phyloP scores from a whole-genome alignment of 352 stramenopile species.

The Pilasporangium apinafurcum region DNA sequence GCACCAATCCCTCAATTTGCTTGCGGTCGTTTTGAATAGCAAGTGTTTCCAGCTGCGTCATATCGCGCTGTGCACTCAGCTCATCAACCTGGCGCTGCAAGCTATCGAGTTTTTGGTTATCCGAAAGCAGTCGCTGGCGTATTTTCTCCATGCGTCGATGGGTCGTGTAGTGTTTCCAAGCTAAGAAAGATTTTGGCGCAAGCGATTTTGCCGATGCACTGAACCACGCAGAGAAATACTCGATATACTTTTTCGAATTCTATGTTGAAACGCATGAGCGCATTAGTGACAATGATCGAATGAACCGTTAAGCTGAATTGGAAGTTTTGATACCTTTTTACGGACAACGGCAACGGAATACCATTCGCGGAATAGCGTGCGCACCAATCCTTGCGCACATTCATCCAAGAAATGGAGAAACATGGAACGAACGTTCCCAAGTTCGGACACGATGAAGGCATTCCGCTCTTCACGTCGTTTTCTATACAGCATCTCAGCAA shows the following conservation, averaged over 20 bases:
- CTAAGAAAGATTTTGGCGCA: slow-evolving; percentile 41
- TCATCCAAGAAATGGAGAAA: slow-evolving; percentile 43
- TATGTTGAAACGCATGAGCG: slow-evolving; percentile 5
- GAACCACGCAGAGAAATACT: slow-evolving; percentile 71
- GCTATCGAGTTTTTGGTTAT: slow-evolving; percentile 21
- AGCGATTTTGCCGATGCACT: slow-evolving; percentile 40
- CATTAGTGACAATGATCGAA: neutral
- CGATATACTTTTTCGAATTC: slow-evolving; percentile 70
- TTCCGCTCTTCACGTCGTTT: slow-evolving; percentile 43
- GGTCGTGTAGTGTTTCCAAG: slow-evolving; percentile 37
- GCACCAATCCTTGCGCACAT: slow-evolving; percentile 34
- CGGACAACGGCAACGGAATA: slow-evolving; percentile 44
- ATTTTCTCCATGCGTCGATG: slow-evolving; percentile 21
- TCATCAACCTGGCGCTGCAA: slow-evolving; percentile 55
- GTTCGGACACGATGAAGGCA: slow-evolving; percentile 44
- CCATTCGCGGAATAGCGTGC: slow-evolving; percentile 61
- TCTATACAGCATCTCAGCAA: slow-evolving; percentile 9
- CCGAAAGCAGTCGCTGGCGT: slow-evolving; percentile 24
- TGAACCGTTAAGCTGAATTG: neutral
- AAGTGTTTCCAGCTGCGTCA: slow-evolving; percentile 39
- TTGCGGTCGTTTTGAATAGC: slow-evolving; percentile 55
- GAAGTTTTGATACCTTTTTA: slow-evolving; percentile 42
- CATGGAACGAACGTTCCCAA: slow-evolving; percentile 46
- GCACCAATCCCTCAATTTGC: slow-evolving; percentile 41
- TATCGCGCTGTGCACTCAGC: slow-evolving; percentile 35